Base-by-base conservation (phyloP, 129 eudicot genomes). In the Calendula officinalis region DNA sequence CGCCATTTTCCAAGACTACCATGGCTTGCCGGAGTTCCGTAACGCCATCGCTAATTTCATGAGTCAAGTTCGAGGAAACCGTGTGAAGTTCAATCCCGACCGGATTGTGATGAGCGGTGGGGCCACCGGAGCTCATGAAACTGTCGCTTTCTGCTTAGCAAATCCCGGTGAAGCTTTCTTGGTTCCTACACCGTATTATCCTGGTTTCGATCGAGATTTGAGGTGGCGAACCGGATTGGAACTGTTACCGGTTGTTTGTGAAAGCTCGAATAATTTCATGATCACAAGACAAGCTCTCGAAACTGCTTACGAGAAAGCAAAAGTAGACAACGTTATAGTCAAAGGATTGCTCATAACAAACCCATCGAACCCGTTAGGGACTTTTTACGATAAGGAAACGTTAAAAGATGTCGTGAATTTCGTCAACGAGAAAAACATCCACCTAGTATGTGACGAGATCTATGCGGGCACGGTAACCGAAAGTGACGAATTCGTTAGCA, bases 61-160 rank as follows among this genome's bases (percentile, higher is more conserved):
- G 90, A 79, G 66, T 49, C 75, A 56, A 16, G 83, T 80, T 41
- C 72, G 90, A 39, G 90, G 78, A 7, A 73, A 77, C 50, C 83
- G 81, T 9, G 90, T 80, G 3, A 70, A 30, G 47, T 84, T 84
- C 37, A 69, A 84, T 30, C 84, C 90, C 0, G 57, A 30, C 41
- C 81, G 86, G 7, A 61, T 84, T 1, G 83, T 84, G 4, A 77
- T 84, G 85, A 80, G 83, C 8, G 90, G 86, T 8, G 90, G 90
- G 16, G 90, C 90, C 50, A 84, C 90, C 33, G 86, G 83, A 44
- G 86, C 90, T 72, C 82, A 80, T 74, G 90, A 84, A 56, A 61
- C 70, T 5, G 10, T 84, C 53, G 77, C 70, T 0, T 84, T 84
- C 30, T 80, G 86, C 53, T 71, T 84, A 53, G 90, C 86, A 1